A percentile compares a stretch with the other conserved stretches of the same genome.
Evolutionary conservation across 1,284 basidiomycete species (phyloP).

Genomic region (Termitomyces sp.): DNA sequence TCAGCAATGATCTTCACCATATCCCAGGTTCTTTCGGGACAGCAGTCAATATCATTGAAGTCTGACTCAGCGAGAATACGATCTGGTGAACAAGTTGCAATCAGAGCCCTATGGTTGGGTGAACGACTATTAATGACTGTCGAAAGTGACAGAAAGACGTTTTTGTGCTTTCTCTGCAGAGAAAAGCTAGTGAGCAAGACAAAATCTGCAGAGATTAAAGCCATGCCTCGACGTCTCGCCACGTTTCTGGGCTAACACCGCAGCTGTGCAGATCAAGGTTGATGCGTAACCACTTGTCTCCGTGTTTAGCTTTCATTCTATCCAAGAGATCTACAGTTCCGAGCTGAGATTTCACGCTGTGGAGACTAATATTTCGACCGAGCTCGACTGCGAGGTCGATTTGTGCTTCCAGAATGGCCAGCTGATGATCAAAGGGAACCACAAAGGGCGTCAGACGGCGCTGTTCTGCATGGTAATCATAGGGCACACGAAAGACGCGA

Average conservation of each 20-base stretch:
- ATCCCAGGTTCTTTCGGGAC: conserved; percentile 59
- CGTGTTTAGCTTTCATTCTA: conserved; percentile 48
- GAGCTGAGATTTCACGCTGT: conserved; percentile 71
- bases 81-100: conserved; percentile 50
- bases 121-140: conserved; percentile 72
- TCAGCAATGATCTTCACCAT: conserved; percentile 62
- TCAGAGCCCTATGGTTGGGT: conserved; percentile 51
- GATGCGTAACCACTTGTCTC: conserved; percentile 50
- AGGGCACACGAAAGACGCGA: conserved; percentile 64
- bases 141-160: conserved; percentile 75
- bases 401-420: conserved; percentile 69
- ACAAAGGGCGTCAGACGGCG: conserved; percentile 62
- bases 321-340: conserved; percentile 59
- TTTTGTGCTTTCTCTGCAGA: conserved; percentile 56
- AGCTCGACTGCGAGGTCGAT: conserved; percentile 72
- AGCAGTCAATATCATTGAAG: conserved; percentile 50
- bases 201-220: neutral
- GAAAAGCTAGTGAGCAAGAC: neutral
- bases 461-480: conserved; percentile 39
- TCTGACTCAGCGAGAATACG: conserved; percentile 79
- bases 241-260: conserved; percentile 64
- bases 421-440: conserved; percentile 70
- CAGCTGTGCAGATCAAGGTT: conserved; percentile 79
- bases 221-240: conserved; percentile 61
- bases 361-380: conserved; percentile 66